phyloP scores from a whole-genome alignment of 2,329 filamentous ascomycete genomes.

The Colletotrichum sp. region DNA sequence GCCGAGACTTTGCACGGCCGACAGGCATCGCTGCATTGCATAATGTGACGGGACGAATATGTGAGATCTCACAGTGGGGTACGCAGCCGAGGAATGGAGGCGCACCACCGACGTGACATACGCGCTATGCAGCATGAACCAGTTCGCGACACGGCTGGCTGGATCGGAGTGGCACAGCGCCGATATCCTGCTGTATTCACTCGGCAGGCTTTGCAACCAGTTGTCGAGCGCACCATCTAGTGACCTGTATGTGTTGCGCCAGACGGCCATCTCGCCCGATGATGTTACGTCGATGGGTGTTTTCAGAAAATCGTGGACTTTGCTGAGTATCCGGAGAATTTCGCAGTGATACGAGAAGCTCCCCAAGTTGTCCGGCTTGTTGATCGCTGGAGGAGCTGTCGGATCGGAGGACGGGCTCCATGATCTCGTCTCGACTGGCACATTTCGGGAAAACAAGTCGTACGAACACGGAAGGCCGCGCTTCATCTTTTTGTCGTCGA shows the following conservation, averaged over 20 bases:
- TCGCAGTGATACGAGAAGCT: slow-evolving; percentile 52
- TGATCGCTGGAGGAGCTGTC: slow-evolving; percentile 29
- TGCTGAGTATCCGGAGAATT: slow-evolving; percentile 46
- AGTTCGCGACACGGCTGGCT: slow-evolving; percentile 50
- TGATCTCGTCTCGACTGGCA: slow-evolving; percentile 46
- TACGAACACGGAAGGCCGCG: slow-evolving; percentile 48
- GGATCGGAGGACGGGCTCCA: slow-evolving; percentile 28
- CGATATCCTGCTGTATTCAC: slow-evolving; percentile 50
- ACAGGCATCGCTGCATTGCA: slow-evolving; percentile 49
- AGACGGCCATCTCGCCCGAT: slow-evolving; percentile 40
- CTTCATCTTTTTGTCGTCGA: slow-evolving; percentile 43
- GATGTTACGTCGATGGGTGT: slow-evolving; percentile 43
- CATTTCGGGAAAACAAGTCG: slow-evolving; percentile 48
- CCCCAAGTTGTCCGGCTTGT: slow-evolving; percentile 46
- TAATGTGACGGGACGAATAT: slow-evolving; percentile 49
- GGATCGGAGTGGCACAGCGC: slow-evolving; percentile 50
- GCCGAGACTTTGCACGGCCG: slow-evolving; percentile 47
- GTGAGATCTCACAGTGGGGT: slow-evolving; percentile 43
- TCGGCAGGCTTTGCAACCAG: slow-evolving; percentile 47
- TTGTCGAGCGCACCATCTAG: slow-evolving; percentile 43
- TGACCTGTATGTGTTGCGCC: slow-evolving; percentile 45
- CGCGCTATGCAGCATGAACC: slow-evolving; percentile 51
- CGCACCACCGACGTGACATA: slow-evolving; percentile 49
- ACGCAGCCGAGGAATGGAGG: slow-evolving; percentile 48
- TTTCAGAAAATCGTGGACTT: slow-evolving; percentile 48